Base-by-base conservation (phyloP, 805 yeast species). In the Yarrowia yakushimensis region DNA sequence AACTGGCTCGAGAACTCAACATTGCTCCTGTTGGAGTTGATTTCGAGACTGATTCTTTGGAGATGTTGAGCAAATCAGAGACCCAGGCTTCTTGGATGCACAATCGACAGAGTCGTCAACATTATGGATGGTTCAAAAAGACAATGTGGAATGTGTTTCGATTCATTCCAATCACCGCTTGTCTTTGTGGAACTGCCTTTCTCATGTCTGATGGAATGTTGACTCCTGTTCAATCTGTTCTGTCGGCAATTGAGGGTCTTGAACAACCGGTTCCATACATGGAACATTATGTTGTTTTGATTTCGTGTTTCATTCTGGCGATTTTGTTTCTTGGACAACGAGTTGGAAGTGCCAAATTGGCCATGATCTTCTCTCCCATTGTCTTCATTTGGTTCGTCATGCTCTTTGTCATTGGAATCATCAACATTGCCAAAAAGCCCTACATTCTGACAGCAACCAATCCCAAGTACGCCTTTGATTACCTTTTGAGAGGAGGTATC, bases 141-240 rank as follows among this genome's bases (percentile, higher is more conserved):
- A 3, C 22, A 11, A 23, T 18, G 7, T 52, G 59, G 59, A 52
- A 52, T 34, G 4, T 52, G 34, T 55, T 55, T 36, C 77, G 76
- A 33, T 65, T 79, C 57, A 69, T 70, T 20, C 68, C 76, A 1
- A 77, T 67, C 8, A 22, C 63, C 4, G 42, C 65, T 25, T 69
- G 85, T 64, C 81, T 83, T 63, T 61, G 82, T 39, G 87, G 87
- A 1, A 81, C 86, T 66, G 75, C 85, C 0, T 73, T 84, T 66
- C 84, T 84, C 20, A 72, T 84, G 37, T 80, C 85, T 5, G 87
- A 84, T 70, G 87, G 87, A 5, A 72, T 84, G 63, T 74, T 84
- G 64, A 84, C 87, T 2, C 88, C 88, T 27, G 83, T 87, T 1
- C 82, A 86, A 10, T 83, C 87, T 0, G 85, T 83, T 2, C 75